Evolutionary conservation across 2,329 filamentous ascomycete genomes (phyloP).

Genomic region (Arthrobotrys megalospora): DNA sequence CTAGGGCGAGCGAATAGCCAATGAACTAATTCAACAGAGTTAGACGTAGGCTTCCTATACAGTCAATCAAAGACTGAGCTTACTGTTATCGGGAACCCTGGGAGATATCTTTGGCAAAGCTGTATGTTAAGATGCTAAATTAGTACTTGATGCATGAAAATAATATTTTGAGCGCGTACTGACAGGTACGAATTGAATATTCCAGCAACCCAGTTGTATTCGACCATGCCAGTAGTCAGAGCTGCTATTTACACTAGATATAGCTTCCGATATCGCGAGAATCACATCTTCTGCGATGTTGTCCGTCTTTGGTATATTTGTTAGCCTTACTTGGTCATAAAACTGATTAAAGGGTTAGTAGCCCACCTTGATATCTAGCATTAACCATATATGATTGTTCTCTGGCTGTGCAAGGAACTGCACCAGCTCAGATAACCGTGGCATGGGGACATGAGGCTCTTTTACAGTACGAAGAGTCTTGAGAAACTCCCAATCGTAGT

Average conservation of each 20-base stretch:
- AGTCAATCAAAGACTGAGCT: conserved; percentile 8
- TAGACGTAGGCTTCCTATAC: not conserved
- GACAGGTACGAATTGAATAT: conserved; percentile 69
- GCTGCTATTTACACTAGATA: conserved; percentile 71
- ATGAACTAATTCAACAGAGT: conserved; percentile 65
- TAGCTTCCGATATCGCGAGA: conserved; percentile 75
- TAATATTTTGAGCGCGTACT: conserved; percentile 33
- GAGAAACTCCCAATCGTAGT: conserved; percentile 83
- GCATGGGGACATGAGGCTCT: conserved; percentile 80
- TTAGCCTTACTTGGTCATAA: not conserved
- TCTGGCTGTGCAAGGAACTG: conserved; percentile 78
- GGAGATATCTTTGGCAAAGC: conserved; percentile 63
- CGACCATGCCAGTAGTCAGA: conserved; percentile 77
- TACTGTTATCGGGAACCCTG: conserved; percentile 63
- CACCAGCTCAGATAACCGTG: conserved; percentile 81
- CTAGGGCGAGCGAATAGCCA: conserved; percentile 72
- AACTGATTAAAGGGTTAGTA: not conserved
- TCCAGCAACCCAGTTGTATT: conserved; percentile 87
- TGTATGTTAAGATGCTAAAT: conserved; percentile 14
- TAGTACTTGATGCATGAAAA: not conserved
- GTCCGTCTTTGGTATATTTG: conserved; percentile 71
- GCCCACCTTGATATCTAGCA: conserved; percentile 88
- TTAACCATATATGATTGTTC: conserved; percentile 79
- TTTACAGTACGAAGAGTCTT: conserved; percentile 77
- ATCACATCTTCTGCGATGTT: conserved; percentile 81